Conservation (phyloP, 2,329 filamentous ascomycete species). For the Alternaria viburni region DNA sequence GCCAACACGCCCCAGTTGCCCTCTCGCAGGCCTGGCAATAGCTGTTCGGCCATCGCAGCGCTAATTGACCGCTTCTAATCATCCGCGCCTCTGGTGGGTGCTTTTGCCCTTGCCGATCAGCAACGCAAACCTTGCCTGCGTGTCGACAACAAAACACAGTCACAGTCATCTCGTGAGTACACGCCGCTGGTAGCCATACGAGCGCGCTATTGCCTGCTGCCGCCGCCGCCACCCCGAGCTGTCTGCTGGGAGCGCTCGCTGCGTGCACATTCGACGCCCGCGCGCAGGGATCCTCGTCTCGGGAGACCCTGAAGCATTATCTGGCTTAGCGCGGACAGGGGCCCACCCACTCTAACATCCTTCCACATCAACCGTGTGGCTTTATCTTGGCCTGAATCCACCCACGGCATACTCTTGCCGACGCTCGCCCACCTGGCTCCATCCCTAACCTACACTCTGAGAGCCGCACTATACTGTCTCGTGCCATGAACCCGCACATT, state of each 20-base stretch:
- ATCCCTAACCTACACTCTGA: constrained; percentile 21
- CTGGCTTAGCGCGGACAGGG: constrained; percentile 6
- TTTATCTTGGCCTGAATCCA: constrained; percentile 16
- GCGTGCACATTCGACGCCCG: constrained; percentile 7
- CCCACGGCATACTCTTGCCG: constrained; percentile 31
- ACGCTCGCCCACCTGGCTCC: constrained; percentile 15
- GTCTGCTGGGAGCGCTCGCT: not conserved
- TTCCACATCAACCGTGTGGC: constrained; percentile 27
- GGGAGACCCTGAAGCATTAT: constrained; percentile 16
- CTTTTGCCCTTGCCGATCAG: constrained; percentile 5
- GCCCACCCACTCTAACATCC: constrained; percentile 27
- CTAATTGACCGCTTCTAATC: constrained; percentile 18
- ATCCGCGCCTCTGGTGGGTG: constrained; percentile 8
- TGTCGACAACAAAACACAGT: not conserved
- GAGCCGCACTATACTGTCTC: constrained; percentile 27
- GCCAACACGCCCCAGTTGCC: constrained; percentile 2
- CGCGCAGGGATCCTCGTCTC: constrained; percentile 19
- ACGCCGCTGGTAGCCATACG: not conserved
- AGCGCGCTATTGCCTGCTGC: not conserved
- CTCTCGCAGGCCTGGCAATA: not conserved
- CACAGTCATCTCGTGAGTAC: not conserved
- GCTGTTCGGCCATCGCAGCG: constrained; percentile 11
- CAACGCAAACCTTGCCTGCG: not conserved
- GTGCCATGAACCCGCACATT: constrained; percentile 22
- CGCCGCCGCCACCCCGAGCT: constrained; percentile 11